phyloP scores from a whole-genome alignment of 2,329 filamentous ascomycete species.

The Aquanectria penicillioides region DNA sequence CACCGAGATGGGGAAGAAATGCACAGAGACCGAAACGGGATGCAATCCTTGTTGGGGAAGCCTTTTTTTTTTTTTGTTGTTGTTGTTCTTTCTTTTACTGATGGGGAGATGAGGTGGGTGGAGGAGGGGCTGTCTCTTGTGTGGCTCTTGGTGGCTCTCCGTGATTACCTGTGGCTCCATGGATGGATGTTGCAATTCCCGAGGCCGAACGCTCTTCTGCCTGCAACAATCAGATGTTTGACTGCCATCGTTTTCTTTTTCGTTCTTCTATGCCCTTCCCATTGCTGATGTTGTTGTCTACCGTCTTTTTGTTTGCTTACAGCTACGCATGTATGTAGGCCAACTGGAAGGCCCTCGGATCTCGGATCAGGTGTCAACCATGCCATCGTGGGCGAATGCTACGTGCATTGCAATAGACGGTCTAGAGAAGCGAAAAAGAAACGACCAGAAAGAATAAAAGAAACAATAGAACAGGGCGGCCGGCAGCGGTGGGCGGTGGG shows the following conservation, averaged over 20 bases:
- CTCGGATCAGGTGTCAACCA: not conserved
- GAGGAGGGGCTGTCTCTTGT: constrained; percentile 5
- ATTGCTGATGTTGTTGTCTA: not conserved
- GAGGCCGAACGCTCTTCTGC: constrained; percentile 10
- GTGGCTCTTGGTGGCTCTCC: constrained; percentile 1
- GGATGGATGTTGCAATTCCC: constrained; percentile 16
- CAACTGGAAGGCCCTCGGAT: not conserved
- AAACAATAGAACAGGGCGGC: constrained; percentile 8
- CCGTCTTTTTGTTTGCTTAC: not conserved
- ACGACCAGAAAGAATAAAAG: constrained; percentile 5
- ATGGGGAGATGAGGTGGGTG: constrained; percentile 5
- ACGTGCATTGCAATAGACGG: not conserved
- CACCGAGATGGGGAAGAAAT: constrained; percentile 16
- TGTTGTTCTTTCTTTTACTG: too few species aligned
- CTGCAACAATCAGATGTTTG: constrained; percentile 13
- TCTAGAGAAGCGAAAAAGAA: not conserved
- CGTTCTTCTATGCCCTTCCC: not conserved
- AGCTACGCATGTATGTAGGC: not conserved
- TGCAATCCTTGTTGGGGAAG: constrained; percentile 16
- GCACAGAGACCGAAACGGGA: constrained; percentile 26
- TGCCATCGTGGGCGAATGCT: constrained; percentile 1
- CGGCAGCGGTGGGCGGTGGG: constrained; percentile 9
- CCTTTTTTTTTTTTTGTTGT: not conserved
- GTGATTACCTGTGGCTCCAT: constrained; percentile 7
- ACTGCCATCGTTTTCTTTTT: constrained; percentile 3